Conservation (phyloP, 345 rosid genomes). For the Boechera retrofracta region DNA sequence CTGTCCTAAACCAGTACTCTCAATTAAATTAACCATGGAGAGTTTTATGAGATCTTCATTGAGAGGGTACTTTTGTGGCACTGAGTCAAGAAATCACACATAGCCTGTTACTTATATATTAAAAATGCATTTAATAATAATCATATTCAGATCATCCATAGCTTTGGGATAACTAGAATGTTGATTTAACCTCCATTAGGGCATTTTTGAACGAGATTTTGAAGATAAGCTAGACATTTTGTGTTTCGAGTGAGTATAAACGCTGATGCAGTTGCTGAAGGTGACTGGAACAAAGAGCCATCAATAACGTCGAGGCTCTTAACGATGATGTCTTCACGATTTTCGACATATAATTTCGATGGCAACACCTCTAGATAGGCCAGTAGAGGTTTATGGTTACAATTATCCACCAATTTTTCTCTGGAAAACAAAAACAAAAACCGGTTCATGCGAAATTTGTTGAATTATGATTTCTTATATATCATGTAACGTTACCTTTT, state of each 20-base stretch:
- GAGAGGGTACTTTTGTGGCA: conserved; percentile 55
- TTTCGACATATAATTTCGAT: conserved; percentile 5
- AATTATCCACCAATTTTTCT: conserved; percentile 47
- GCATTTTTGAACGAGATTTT: conserved; percentile 49
- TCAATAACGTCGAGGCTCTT: conserved; percentile 40
- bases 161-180: background rate
- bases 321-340: conserved; percentile 33
- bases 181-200: conserved; percentile 52
- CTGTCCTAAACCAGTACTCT: conserved; percentile 60
- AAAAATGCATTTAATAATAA: background rate
- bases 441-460: background rate
- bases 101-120: conserved; percentile 10
- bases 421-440: conserved; percentile 33
- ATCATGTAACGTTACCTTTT: conserved; percentile 42
- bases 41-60: conserved; percentile 62
- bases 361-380: conserved; percentile 61
- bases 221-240: conserved; percentile 54
- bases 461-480: too few species aligned
- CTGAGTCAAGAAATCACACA: conserved; percentile 40
- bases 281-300: conserved; percentile 70
- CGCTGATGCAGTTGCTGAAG: conserved; percentile 70
- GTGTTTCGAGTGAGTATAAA: conserved; percentile 61
- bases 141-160: background rate
- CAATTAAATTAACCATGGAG: conserved; percentile 53
- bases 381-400: conserved; percentile 46